A percentile compares a stretch with the other conserved stretches of the same genome.
Conservation (phyloP, 2,329 filamentous ascomycete genomes). For the Gnomoniopsis smithogilvyi region DNA sequence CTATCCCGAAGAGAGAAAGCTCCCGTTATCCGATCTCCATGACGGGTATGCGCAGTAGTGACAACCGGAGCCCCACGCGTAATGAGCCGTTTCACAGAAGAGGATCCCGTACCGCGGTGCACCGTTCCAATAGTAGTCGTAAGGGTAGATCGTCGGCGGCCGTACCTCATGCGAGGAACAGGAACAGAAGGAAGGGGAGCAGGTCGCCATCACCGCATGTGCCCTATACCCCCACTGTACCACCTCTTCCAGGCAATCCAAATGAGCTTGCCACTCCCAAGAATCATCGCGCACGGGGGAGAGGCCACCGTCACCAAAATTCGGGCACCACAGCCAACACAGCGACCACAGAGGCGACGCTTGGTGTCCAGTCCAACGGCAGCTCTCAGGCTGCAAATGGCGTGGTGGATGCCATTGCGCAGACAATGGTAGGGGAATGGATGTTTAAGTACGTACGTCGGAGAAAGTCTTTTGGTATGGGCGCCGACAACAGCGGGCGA, state of each 20-base stretch:
- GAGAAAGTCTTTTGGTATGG: slow-evolving; percentile 85
- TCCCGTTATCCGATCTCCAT: slow-evolving; percentile 71
- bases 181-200: slow-evolving; percentile 48
- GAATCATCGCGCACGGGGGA: slow-evolving; percentile 28
- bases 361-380: slow-evolving; percentile 48
- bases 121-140: slow-evolving; percentile 63
- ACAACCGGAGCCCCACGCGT: slow-evolving; percentile 72
- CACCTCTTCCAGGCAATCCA: slow-evolving; percentile 59
- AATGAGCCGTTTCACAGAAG: slow-evolving; percentile 55
- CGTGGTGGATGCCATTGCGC: slow-evolving; percentile 94
- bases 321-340: slow-evolving; percentile 58
- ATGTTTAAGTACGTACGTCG: slow-evolving; percentile 89
- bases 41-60: slow-evolving; percentile 66
- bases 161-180: slow-evolving; percentile 54
- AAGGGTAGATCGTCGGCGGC: slow-evolving; percentile 83
- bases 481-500: slow-evolving; percentile 61
- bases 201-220: slow-evolving; percentile 63
- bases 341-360: slow-evolving; percentile 43
- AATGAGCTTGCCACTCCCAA: slow-evolving; percentile 68
- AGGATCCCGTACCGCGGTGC: slow-evolving; percentile 43
- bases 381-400: slow-evolving; percentile 66
- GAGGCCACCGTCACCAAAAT: slow-evolving; percentile 49
- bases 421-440: slow-evolving; percentile 98
- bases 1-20: slow-evolving; percentile 85
- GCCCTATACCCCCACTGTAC: slow-evolving; percentile 67